Percentiles rank a stretch among this genome's conserved stretches.
Conservation (phyloP, 352 stramenopile genomes). For the Globisporangium ultimum region DNA sequence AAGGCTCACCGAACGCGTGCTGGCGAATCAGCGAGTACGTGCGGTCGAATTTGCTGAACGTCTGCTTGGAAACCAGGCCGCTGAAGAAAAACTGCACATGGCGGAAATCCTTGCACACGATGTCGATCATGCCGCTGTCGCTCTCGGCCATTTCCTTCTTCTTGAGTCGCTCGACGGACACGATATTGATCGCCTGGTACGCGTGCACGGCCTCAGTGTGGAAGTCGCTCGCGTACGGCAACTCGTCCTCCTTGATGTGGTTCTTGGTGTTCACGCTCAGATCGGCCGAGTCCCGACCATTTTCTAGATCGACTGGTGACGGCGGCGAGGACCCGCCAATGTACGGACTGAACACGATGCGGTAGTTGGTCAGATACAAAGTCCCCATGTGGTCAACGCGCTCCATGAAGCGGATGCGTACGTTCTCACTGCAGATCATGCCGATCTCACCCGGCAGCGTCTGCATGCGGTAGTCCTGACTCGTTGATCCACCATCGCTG, state of each 20-base stretch:
- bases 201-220: slow-evolving; percentile 32
- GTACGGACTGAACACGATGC: slow-evolving; percentile 69
- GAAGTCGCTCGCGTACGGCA: slow-evolving; percentile 42
- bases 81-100: slow-evolving; percentile 75
- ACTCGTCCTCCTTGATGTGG: slow-evolving; percentile 37
- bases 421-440: slow-evolving; percentile 56
- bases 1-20: slow-evolving; percentile 53
- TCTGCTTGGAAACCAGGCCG: slow-evolving; percentile 72
- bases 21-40: slow-evolving; percentile 59
- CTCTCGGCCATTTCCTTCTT: slow-evolving; percentile 73
- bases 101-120: slow-evolving; percentile 81
- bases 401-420: slow-evolving; percentile 54
- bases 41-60: slow-evolving; percentile 73
- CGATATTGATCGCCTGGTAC: slow-evolving; percentile 70
- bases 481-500: slow-evolving; percentile 10
- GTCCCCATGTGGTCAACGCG: slow-evolving; percentile 45
- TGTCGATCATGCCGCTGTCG: slow-evolving; percentile 63
- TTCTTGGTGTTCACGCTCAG: slow-evolving; percentile 19
- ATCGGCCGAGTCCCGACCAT: slow-evolving; percentile 17
- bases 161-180: slow-evolving; percentile 73
- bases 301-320: slow-evolving; percentile 1
- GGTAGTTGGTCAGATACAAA: slow-evolving; percentile 80
- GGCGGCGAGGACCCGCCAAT: not conserved
- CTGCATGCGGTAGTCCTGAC: slow-evolving; percentile 30
- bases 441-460: slow-evolving; percentile 67